Conservation (phyloP, 805 yeast genomes). For the Zygosaccharomyces lentus region DNA sequence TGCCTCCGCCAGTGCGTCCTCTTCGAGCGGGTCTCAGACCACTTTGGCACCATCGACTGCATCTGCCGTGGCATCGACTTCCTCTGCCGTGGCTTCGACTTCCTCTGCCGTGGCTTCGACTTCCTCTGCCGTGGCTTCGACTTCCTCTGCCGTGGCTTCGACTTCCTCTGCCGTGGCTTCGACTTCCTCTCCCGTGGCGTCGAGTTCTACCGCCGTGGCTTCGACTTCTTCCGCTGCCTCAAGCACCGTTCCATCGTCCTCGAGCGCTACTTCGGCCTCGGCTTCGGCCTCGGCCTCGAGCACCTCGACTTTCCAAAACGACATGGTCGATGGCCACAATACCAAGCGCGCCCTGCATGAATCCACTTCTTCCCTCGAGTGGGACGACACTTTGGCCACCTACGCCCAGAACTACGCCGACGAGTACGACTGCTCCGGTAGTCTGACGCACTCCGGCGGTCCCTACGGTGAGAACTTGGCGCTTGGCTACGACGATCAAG, state of each 20-base stretch:
- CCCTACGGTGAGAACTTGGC: constrained; percentile 81
- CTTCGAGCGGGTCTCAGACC: constrained; percentile 4
- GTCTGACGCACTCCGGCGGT: constrained; percentile 63
- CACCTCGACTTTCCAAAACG: constrained; percentile 25
- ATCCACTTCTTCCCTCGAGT: constrained; percentile 38
- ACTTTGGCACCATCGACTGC: constrained; percentile 3
- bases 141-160: constrained; percentile 7
- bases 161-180: constrained; percentile 8
- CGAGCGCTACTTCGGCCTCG: constrained; percentile 13
- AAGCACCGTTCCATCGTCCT: constrained; percentile 9
- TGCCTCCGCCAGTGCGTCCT: constrained; percentile 1
- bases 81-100: constrained; percentile 9
- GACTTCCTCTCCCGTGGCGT: not conserved
- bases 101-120: constrained; percentile 9
- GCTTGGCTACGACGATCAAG: constrained; percentile 54
- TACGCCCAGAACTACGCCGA: constrained; percentile 58
- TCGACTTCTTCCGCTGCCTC: constrained; percentile 8
- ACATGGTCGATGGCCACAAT: constrained; percentile 61
- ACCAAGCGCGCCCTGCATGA: constrained; percentile 51
- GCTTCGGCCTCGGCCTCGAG: constrained; percentile 21
- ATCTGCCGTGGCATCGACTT: constrained; percentile 5
- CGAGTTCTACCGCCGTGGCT: constrained; percentile 6
- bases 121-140: not conserved
- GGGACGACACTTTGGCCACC: constrained; percentile 51
- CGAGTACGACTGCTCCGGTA: constrained; percentile 50